Evolutionary conservation across 768 basidiomycete species (phyloP), one percentile per base, ranked within the genome.

Genomic region (Lentinula boryana): DNA sequence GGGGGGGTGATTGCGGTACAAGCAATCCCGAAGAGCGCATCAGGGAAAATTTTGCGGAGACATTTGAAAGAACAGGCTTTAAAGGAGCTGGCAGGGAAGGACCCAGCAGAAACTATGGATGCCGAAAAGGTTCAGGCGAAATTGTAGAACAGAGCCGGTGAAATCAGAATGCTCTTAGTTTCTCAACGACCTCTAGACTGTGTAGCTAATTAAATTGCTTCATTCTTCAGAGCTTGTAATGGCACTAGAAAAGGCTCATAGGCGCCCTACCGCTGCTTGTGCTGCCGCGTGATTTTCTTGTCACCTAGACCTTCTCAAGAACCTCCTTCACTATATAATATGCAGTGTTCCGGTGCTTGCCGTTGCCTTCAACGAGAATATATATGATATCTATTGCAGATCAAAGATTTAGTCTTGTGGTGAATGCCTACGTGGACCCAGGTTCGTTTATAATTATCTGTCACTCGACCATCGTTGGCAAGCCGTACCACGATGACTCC

Each of bases 11-110:
- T 87, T 1, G 66, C 85, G 2, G 76, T 92, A 38, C 81, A 85
- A 41, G 71, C 72, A 12, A 76, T 91, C 58, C 90, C 90, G 0
- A 91, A 89, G 72, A 88, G 91, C 64, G 85, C 92, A 35, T 83
- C 91, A 57, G 94, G 94, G 2, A 95, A 96, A 74, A 96, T 96
- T 66, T 72, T 95, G 41, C 80, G 93, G 51, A 81, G 89, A 35
- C 82, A 93, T 63, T 75, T 95, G 51, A 80, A 91, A 9, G 88
- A 87, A 2, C 73, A 77, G 49, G 89, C 87, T 0, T 85, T 85
- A 68, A 72, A 75, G 49, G 89, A 92, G 62, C 21, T 58, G 32
- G 57, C 38, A 18, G 55, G 55, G 27, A 56, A 23, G 55, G 55
- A 56, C 27, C 55, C 55, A 43, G 55, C 55, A 15, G 55, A 56